Evolutionary conservation across 805 yeast genomes (phyloP), one percentile per base, ranked within the genome.

Genomic region (Ogataea paraovalis): DNA sequence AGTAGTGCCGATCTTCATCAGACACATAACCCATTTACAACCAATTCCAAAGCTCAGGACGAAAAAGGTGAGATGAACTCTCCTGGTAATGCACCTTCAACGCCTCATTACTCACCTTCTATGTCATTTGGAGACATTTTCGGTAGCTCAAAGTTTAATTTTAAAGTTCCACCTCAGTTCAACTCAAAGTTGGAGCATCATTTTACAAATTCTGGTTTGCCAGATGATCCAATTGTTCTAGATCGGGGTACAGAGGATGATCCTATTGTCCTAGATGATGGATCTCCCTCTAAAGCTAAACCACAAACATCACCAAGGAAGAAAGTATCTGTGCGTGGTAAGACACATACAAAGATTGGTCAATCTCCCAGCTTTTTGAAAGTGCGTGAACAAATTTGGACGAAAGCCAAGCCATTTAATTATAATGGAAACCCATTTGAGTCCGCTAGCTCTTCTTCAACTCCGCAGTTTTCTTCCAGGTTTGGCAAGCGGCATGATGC

Each of bases 241-340:
- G 66, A 59, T 37, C 46, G 46, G 1, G 68, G 66, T 4, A 61
- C 65, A 1, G 54, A 57, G 32, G 67, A 62, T 18, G 66, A 62
- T 36, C 68, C 68, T 1, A 59, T 62, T 18, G 48, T 62, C 2
- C 46, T 61, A 23, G 64, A 60, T 38, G 61, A 57, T 16, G 2
- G 20, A 5, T 16, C 28, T 19, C 18, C 36, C 6, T 5, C 25
- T 12, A 14, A 16, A 10, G 22, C 18, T n/a, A n/a, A 5, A 20
- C 10, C 23, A 12, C 16, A 33, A 18, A 13, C 22, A 9, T 18
- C 33, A 36, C 18, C 21, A 41, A 41, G n/a, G 21, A n/a, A 22
- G 12, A 41, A 3, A 28, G 36, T 33, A 42, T 20, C 7, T 4
- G 3, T 12, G 16, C 38, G 38, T 34, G 16, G 10, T n/a, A n/a